Evolutionary conservation across 192 early-diverging fungal genomes (phyloP), one percentile per base, ranked within the genome.

Genomic region (Lobosporangium transversale): DNA sequence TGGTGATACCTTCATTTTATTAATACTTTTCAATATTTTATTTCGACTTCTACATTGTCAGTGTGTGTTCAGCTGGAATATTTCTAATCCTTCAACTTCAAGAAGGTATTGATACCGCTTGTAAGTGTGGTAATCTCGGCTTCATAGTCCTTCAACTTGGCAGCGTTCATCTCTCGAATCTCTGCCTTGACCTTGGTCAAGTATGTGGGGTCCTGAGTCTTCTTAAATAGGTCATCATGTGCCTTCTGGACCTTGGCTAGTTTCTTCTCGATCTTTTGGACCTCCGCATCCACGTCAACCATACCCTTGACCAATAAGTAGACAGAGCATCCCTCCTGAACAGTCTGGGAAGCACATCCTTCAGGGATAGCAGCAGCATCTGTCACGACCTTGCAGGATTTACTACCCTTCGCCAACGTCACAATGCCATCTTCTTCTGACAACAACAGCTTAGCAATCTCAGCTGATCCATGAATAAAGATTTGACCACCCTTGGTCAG

Each of bases 211-310:
- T 84, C 84, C 53, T 78, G 60, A 35, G 83, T 91, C 68, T 90
- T 92, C 75, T 91, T 89, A 31, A 71, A 55, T 43, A 89, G 81
- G 15, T 78, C 82, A 21, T 86, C 85, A 58, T 84, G 75, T n/a
- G 85, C 69, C 68, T 91, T 87, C 47, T 63, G 70, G 14, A 81
- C 81, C 83, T 94, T 95, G 53, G 75, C 81, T 36, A 91, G 58
- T 80, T 94, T 93, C 67, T 87, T 84, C 60, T 93, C 85, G 49
- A 95, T 80, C 78, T 96, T 95, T 52, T 70, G 66, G 44, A 97
- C 83, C 80, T 97, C 95, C 42, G 87, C 86, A 64, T 91, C 91
- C 66, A 97, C 88, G 68, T 96, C 89, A 29, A 96, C 90, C 58
- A 70, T 66, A 23, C 81, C 78, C 70, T 90, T 87, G 26, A 96